These are phyloP conservation scores for Ascochyta pisi DNA, from an alignment of 2,329 filamentous ascomycete species.

Conservation along the genomic window DNA sequence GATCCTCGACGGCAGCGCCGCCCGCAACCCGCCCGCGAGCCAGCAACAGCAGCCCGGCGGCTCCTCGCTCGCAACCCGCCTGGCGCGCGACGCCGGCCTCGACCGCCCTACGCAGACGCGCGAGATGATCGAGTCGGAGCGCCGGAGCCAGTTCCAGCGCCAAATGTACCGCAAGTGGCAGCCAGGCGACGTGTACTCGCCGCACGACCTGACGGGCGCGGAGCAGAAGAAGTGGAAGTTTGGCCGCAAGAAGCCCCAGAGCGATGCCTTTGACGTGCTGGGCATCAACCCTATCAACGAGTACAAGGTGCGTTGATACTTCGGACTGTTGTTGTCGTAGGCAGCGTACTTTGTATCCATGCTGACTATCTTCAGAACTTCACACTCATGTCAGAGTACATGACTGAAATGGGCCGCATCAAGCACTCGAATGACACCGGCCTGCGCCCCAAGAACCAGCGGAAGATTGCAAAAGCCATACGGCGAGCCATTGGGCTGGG, in stretches of 20 bases:
- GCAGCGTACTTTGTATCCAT: too few relatives aligned
- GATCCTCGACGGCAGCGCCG: slow-evolving; percentile 25
- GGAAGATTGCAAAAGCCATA: slow-evolving; percentile 91
- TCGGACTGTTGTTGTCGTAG: too few relatives aligned
- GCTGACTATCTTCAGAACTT: slow-evolving; percentile 72
- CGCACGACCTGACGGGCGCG: slow-evolving; percentile 78
- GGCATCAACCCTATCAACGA: slow-evolving; percentile 80
- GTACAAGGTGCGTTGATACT: slow-evolving; percentile 73
- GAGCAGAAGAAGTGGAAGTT: slow-evolving; percentile 85
- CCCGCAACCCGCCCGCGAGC: slow-evolving; percentile 16
- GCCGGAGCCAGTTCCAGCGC: slow-evolving; percentile 59
- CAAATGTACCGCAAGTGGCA: slow-evolving; percentile 76
- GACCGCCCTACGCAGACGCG: slow-evolving; percentile 27
- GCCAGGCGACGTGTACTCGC: slow-evolving; percentile 85
- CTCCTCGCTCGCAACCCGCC: slow-evolving; percentile 20
- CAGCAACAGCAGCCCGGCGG: neutral
- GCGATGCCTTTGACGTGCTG: slow-evolving; percentile 80
- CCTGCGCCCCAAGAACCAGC: slow-evolving; percentile 86
- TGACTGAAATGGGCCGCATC: slow-evolving; percentile 85
- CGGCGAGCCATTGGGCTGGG: slow-evolving; percentile 87
- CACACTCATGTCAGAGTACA: slow-evolving; percentile 86
- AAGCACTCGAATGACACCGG: slow-evolving; percentile 77
- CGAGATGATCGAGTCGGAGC: slow-evolving; percentile 39
- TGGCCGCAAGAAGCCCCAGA: slow-evolving; percentile 54
- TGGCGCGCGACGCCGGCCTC: slow-evolving; percentile 30